Conservation (phyloP, 2,329 filamentous ascomycete genomes). For the Clarireedia monteithiana region DNA sequence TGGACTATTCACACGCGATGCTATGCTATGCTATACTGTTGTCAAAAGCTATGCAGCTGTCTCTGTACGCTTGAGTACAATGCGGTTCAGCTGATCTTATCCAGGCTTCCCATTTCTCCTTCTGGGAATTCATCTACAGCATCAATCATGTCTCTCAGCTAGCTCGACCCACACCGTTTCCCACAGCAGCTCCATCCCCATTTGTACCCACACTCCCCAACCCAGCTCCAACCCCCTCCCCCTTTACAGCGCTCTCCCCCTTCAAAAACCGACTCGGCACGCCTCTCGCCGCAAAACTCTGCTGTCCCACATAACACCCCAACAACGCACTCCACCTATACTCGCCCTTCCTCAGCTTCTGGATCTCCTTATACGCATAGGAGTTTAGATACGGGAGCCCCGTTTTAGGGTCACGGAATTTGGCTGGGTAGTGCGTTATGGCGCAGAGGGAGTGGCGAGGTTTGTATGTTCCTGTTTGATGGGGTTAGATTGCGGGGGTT, state of each 20-base stretch:
- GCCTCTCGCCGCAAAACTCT: conserved; percentile 57
- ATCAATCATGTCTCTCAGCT: no score
- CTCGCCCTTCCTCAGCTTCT: conserved; percentile 62
- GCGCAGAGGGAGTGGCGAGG: conserved; percentile 48
- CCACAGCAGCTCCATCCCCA: no score
- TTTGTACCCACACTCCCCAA: no score
- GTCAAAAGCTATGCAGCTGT: no score
- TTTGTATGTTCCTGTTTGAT: conserved; percentile 13
- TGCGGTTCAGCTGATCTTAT: no score
- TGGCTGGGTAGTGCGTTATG: conserved; percentile 74
- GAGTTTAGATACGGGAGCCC: conserved; percentile 74
- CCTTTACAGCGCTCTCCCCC: neutral
- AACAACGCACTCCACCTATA: conserved; percentile 77
- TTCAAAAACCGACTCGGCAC: conserved; percentile 68
- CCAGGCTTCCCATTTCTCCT: no score
- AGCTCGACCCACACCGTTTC: no score
- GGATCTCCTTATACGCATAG: conserved; percentile 75
- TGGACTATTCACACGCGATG: no score
- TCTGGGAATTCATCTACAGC: no score
- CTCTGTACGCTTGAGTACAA: no score
- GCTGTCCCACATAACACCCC: conserved; percentile 74
- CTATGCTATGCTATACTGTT: no score
- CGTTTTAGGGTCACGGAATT: conserved; percentile 78
- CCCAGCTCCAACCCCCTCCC: neutral
- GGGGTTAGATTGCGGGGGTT: neutral